These are phyloP conservation scores for Obelidium mucronatum DNA, from an alignment of 192 early-diverging fungal genomes.

Conservation along the genomic window DNA sequence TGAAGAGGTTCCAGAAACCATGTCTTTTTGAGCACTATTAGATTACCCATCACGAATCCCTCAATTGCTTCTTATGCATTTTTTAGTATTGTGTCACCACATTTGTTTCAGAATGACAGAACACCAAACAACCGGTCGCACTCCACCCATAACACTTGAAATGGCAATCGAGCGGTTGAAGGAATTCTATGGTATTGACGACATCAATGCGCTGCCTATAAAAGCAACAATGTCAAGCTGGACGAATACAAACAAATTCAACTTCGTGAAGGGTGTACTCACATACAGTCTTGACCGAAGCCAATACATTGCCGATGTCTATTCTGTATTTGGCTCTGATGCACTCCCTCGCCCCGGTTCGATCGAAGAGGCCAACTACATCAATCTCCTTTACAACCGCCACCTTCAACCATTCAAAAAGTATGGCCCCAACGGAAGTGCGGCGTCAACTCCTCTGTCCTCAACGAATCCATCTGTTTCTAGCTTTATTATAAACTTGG, in stretches of 20 bases:
- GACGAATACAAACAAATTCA: background rate
- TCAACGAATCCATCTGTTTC: too few species aligned
- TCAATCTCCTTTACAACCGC: constrained; percentile 4
- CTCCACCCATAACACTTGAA: too few species aligned
- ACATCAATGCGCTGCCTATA: background rate
- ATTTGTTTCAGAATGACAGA: too few species aligned
- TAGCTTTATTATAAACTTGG: too few species aligned
- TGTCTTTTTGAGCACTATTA: too few species aligned
- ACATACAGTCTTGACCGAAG: background rate
- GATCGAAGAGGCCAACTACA: background rate
- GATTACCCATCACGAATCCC: too few species aligned
- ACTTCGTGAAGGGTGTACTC: background rate
- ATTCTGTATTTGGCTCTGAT: background rate
- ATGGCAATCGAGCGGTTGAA: background rate
- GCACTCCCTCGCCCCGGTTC: background rate
- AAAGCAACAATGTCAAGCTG: too few species aligned
- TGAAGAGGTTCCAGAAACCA: constrained; percentile 13
- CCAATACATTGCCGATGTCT: background rate
- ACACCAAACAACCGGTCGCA: too few species aligned
- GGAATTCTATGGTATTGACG: background rate
- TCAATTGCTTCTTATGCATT: too few species aligned
- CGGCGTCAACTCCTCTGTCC: too few species aligned
- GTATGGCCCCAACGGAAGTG: too few species aligned
- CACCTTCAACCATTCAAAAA: background rate
- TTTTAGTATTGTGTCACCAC: too few species aligned